These are phyloP conservation scores for Tulasnella sp. DNA, from an alignment of 768 basidiomycete genomes.

Conservation along the genomic window DNA sequence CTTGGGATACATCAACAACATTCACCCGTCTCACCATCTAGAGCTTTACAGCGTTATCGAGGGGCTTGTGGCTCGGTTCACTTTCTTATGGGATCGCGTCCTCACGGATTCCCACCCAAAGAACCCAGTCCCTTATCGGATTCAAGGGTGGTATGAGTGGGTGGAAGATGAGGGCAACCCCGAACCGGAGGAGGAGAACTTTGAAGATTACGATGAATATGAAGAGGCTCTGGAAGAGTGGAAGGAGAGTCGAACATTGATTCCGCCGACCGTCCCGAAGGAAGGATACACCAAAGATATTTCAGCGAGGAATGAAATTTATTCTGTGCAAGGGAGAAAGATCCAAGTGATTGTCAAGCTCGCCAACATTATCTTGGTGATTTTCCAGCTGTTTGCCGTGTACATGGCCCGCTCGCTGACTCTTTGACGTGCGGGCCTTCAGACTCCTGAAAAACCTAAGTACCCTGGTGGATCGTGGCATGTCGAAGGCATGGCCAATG, in stretches of 20 bases:
- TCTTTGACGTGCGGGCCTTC: slow-evolving; percentile 13
- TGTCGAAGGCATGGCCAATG: slow-evolving; percentile 47
- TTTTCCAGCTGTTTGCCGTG: background rate
- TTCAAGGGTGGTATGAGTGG: background rate
- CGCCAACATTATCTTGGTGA: slow-evolving; percentile 51
- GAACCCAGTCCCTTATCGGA: background rate
- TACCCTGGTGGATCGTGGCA: slow-evolving; percentile 56
- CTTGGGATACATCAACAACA: slow-evolving; percentile 30
- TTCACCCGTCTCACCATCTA: slow-evolving; percentile 8
- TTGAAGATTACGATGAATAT: background rate
- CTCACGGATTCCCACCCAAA: slow-evolving; percentile 27
- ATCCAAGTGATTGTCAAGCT: slow-evolving; percentile 51
- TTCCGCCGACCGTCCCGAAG: background rate
- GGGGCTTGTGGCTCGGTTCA: slow-evolving; percentile 18
- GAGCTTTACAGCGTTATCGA: slow-evolving; percentile 29
- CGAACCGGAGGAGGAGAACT: slow-evolving; percentile 8
- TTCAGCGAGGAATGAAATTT: background rate
- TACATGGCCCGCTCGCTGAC: background rate
- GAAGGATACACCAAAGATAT: slow-evolving; percentile 19
- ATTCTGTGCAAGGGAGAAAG: slow-evolving; percentile 45
- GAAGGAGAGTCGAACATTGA: slow-evolving; percentile 1
- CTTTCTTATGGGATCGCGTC: slow-evolving; percentile 17
- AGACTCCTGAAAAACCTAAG: slow-evolving; percentile 48
- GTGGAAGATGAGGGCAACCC: background rate
- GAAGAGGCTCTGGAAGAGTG: background rate